Conservation (phyloP, 768 basidiomycete species). For the Neoboletus subvelutipes region DNA sequence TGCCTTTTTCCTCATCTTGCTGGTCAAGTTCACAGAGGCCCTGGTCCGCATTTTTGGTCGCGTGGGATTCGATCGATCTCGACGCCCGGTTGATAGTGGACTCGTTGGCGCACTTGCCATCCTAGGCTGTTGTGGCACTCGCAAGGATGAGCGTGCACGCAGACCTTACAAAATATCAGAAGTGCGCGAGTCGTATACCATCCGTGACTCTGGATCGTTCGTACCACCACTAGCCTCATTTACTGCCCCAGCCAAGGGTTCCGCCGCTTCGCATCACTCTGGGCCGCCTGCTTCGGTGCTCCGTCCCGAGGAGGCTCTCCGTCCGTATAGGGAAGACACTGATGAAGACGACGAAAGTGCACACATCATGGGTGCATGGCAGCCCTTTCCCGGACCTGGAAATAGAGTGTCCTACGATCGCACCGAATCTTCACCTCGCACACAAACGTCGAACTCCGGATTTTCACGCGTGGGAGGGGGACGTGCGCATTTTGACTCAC, state of each 20-base stretch:
- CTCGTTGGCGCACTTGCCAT: slow-evolving; percentile 82
- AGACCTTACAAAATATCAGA: slow-evolving; percentile 27
- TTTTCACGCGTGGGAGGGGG: slow-evolving; percentile 90
- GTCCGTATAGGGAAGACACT: slow-evolving; percentile 74
- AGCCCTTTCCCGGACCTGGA: slow-evolving; percentile 56
- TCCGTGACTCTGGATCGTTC: slow-evolving; percentile 49
- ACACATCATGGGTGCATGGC: slow-evolving; percentile 95
- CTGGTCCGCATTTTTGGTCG: slow-evolving; percentile 72
- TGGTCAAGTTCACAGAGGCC: slow-evolving; percentile 84
- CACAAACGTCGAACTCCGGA: slow-evolving; percentile 48
- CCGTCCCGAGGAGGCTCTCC: slow-evolving; percentile 74
- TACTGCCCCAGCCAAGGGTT: slow-evolving; percentile 26
- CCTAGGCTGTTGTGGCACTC: slow-evolving; percentile 61
- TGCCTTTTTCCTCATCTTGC: slow-evolving; percentile 76
- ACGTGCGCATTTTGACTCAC: slow-evolving; percentile 78
- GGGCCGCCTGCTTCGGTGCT: slow-evolving; percentile 67
- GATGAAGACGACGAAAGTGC: slow-evolving; percentile 70
- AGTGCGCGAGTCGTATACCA: slow-evolving; percentile 26
- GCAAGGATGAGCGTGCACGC: slow-evolving; percentile 34
- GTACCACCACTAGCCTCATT: slow-evolving; percentile 41
- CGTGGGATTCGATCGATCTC: slow-evolving; percentile 82
- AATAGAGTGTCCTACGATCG: slow-evolving; percentile 25
- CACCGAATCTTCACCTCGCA: slow-evolving; percentile 26
- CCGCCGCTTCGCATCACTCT: slow-evolving; percentile 41
- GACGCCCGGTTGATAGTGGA: slow-evolving; percentile 78